Conservation (phyloP, 164 flowering plant genomes). For the Umbellularia californica region DNA sequence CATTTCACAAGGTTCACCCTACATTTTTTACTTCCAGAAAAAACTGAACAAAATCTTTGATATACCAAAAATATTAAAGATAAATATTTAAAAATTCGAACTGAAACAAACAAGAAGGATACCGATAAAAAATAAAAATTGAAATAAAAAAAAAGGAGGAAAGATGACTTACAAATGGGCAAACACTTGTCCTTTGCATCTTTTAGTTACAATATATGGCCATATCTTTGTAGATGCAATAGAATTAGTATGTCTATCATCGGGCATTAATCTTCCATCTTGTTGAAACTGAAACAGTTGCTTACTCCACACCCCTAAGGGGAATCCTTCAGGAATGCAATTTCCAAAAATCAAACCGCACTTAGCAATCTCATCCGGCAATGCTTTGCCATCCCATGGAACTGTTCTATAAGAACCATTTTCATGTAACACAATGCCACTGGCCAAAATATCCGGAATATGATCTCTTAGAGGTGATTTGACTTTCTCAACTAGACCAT, state of each 20-base stretch:
- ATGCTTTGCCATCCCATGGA: slow-evolving; percentile 79
- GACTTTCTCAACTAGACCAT: slow-evolving; percentile 38
- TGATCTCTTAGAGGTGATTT: slow-evolving; percentile 60
- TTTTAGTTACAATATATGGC: slow-evolving; percentile 75
- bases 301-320: slow-evolving; percentile 83
- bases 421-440: slow-evolving; percentile 64
- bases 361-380: slow-evolving; percentile 56
- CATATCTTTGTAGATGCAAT: slow-evolving; percentile 38
- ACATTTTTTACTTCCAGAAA: background rate
- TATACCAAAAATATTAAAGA: background rate
- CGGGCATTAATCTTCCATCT: slow-evolving; percentile 28
- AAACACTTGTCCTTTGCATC: slow-evolving; percentile 81
- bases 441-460: slow-evolving; percentile 71
- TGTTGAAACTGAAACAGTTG: slow-evolving; percentile 45
- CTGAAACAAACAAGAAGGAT: background rate
- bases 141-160: background rate
- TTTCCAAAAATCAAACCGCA: slow-evolving; percentile 28
- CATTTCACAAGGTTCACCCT: background rate
- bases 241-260: slow-evolving; percentile 23
- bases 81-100: too few species aligned
- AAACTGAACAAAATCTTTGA: background rate
- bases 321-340: slow-evolving; percentile 29
- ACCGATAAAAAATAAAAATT: background rate
- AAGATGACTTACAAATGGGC: slow-evolving; percentile 64
- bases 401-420: slow-evolving; percentile 48